Evolutionary conservation across 257 asterid genomes (phyloP).

Genomic region (Jaltomata sinuosa): DNA sequence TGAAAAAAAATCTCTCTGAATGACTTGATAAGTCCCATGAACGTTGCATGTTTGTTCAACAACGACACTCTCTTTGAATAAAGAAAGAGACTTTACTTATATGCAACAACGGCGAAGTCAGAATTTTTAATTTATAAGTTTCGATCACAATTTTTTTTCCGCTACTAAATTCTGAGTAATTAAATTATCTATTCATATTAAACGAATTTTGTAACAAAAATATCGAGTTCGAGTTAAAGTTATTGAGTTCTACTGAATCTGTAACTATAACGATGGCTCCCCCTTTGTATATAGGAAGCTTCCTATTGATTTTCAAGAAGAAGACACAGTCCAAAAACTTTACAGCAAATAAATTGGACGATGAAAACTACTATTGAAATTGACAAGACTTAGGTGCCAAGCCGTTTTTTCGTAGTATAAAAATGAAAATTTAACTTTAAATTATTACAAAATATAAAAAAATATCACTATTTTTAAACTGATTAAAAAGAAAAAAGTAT

Average conservation of each 20-base stretch:
- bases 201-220: background rate
- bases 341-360: background rate
- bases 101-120: accelerated
- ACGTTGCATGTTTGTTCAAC: background rate
- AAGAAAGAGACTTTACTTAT: background rate
- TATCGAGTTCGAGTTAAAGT: background rate
- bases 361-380: background rate
- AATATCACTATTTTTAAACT: too few species aligned
- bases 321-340: background rate
- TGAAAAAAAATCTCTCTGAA: background rate
- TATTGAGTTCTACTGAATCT: background rate
- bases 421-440: too few species aligned
- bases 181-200: background rate
- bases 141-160: background rate
- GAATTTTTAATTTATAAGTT: background rate
- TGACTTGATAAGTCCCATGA: background rate
- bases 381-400: background rate
- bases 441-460: too few species aligned
- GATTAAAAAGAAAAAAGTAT: too few species aligned
- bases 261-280: too few species aligned
- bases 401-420: too few species aligned
- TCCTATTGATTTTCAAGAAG: background rate
- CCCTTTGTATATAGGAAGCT: slow-evolving; percentile 2
- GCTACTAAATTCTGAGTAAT: background rate
- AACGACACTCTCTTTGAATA: background rate